Evolutionary conservation across 108 stramenopile species (phyloP).

Genomic region (Aurantiochytrium sp.): DNA sequence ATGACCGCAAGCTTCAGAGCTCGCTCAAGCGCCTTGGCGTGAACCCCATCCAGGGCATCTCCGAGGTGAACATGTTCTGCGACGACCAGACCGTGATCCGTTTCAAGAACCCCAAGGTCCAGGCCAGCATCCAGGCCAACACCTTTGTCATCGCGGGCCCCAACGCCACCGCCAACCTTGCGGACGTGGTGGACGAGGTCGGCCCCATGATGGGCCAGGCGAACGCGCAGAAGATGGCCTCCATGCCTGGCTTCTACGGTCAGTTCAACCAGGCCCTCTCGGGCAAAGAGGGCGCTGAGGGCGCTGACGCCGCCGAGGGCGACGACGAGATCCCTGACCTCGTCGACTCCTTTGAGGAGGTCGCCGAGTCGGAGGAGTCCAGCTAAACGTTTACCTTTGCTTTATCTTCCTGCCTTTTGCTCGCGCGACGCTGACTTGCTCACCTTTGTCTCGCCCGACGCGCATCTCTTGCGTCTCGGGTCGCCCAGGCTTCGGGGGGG

Average conservation of each 20-base stretch:
- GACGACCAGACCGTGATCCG: conserved; percentile 93
- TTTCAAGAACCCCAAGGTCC: conserved; percentile 80
- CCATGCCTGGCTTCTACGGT: conserved; percentile 29
- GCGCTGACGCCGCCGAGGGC: conserved; percentile 45
- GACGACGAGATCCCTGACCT: conserved; percentile 90
- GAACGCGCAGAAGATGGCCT: conserved; percentile 48
- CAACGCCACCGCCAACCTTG: conserved; percentile 80
- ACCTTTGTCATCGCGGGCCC: conserved; percentile 89
- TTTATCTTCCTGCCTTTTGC: no score
- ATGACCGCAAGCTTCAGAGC: conserved; percentile 82
- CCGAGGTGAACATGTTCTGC: conserved; percentile 97
- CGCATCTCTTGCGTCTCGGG: no score
- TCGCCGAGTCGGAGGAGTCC: conserved; percentile 47
- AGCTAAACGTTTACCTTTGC: neutral
- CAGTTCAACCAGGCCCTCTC: conserved; percentile 7
- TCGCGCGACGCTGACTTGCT: no score
- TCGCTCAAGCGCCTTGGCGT: conserved; percentile 91
- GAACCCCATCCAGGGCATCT: conserved; percentile 93
- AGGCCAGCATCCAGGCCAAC: conserved; percentile 88
- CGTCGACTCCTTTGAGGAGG: conserved; percentile 86
- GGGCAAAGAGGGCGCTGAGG: conserved; percentile 31
- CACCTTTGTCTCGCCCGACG: no score
- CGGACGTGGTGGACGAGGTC: conserved; percentile 76
- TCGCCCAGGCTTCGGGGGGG: no score
- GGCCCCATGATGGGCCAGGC: conserved; percentile 62